Evolutionary conservation across 2,329 filamentous ascomycete genomes (phyloP), one percentile per base, ranked within the genome.

Genomic region (Emmonsiellopsis sp.): DNA sequence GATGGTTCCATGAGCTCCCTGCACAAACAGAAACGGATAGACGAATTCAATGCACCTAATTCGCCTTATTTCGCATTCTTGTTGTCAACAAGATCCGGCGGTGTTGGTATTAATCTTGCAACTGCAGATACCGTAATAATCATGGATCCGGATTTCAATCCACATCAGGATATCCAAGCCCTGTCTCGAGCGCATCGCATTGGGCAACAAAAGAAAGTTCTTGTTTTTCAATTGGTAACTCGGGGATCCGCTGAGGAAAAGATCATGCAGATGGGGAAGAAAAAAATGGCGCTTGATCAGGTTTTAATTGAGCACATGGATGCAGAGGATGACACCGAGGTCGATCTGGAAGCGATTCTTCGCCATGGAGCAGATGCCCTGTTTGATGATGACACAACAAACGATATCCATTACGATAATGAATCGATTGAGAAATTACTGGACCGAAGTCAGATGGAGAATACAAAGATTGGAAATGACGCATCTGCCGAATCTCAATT

Each of bases 91-190:
- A 85, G 93, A 58, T 91, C 94, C 15, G 93, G 93, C 52, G 93
- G 94, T 63, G 92, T 98, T 0, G 94, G 93, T 13, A 98, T 98
- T 75, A 98, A 98, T 65, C 78, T 98, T 53, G 93, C 93, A 0
- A 95, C 91, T 7, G 93, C 93, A 2, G 93, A 98, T 65, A 98
- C 93, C 0, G 94, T 98, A 57, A 96, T 98, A 59, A 96, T 98
- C 59, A 83, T 97, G 60, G 91, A 98, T 62, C 89, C 89, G 0
- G 93, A 98, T 65, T 97, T 95, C 76, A 98, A 98, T 57, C 93
- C 93, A 0, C 93, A 98, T 65, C 93, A 98, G 70, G 94, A 98
- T 64, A 87, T 98, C 41, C 93, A 98, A 68, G 93, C 93, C 0
- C 78, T 98, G 32, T 95, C 92, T 32, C 84, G 94, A 59, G 93